Percentiles rank a stretch among this genome's conserved stretches.
These are phyloP conservation scores for Boletus holoroseus DNA, from an alignment of 1,284 basidiomycete genomes.

Conservation along the genomic window DNA sequence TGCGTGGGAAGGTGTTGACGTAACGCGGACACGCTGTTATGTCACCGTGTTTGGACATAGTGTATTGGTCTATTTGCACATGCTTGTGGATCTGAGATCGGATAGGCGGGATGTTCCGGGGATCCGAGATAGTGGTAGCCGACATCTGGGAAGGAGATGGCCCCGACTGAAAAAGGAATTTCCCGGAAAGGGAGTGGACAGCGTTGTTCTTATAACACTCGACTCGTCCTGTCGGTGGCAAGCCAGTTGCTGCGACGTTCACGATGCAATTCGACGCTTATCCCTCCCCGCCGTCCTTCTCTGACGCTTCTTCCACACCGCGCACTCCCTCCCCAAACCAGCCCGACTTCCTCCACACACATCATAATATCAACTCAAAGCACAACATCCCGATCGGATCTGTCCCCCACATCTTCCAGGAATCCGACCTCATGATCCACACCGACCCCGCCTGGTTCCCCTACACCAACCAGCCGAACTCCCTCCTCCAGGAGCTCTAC, in stretches of 20 bases:
- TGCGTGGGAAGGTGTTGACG: constrained; percentile 34
- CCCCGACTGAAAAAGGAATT: constrained; percentile 22
- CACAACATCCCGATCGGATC: constrained; percentile 45
- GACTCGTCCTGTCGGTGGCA: constrained; percentile 10
- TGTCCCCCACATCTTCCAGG: constrained; percentile 48
- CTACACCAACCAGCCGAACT: constrained; percentile 41
- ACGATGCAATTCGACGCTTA: constrained; percentile 65
- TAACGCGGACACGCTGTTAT: constrained; percentile 33
- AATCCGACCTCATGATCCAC: constrained; percentile 38
- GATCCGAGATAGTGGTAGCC: constrained; percentile 33
- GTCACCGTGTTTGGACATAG: constrained; percentile 31
- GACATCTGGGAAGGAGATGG: constrained; percentile 36
- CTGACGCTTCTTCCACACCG: constrained; percentile 55
- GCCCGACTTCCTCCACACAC: constrained; percentile 40
- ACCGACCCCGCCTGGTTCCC: constrained; percentile 26
- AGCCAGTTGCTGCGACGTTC: constrained; percentile 21
- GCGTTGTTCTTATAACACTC: constrained; percentile 36
- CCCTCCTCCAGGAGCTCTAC: constrained; percentile 66
- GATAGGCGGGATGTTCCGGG: constrained; percentile 33
- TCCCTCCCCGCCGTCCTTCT: constrained; percentile 46
- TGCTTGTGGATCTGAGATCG: constrained; percentile 29
- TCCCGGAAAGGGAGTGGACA: constrained; percentile 21
- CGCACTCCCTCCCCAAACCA: constrained; percentile 62
- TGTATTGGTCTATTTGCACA: constrained; percentile 6
- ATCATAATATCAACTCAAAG: constrained; percentile 29